Percentiles rank a stretch among this genome's conserved stretches.
Conservation (phyloP, 352 stramenopile species). For the Globisporangium parvum region DNA sequence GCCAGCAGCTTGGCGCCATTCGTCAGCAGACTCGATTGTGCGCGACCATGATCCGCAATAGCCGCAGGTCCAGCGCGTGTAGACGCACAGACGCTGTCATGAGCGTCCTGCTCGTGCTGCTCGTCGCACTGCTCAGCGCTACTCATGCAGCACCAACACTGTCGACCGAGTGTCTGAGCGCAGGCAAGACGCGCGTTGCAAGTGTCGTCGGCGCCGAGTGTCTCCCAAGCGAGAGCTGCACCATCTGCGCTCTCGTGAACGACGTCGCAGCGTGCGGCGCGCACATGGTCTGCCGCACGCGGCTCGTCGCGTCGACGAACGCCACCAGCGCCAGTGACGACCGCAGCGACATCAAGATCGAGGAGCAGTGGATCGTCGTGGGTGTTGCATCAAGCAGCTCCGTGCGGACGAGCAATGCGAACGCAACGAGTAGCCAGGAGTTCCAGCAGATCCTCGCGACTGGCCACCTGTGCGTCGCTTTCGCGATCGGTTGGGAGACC, state of each 20-base stretch:
- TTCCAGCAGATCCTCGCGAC: slow-evolving; percentile 1
- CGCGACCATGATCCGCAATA: background rate
- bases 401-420: no score
- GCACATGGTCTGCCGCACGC: slow-evolving; percentile 6
- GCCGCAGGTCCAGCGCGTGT: background rate
- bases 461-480: slow-evolving; percentile 2
- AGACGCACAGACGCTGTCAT: background rate
- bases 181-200: slow-evolving; percentile 1
- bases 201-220: background rate
- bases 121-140: background rate
- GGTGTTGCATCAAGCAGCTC: background rate
- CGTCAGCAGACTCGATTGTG: no score
- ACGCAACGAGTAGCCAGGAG: background rate
- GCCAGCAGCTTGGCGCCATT: no score
- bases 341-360: background rate
- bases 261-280: background rate
- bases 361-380: slow-evolving; percentile 7
- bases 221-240: background rate
- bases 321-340: background rate
- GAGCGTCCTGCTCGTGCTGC: background rate
- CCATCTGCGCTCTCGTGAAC: slow-evolving; percentile 9
- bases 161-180: background rate
- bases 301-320: background rate
- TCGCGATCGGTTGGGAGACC: no score
- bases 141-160: background rate